Evolutionary conservation across 768 basidiomycete genomes (phyloP).

Genomic region (Tulasnella sp.): DNA sequence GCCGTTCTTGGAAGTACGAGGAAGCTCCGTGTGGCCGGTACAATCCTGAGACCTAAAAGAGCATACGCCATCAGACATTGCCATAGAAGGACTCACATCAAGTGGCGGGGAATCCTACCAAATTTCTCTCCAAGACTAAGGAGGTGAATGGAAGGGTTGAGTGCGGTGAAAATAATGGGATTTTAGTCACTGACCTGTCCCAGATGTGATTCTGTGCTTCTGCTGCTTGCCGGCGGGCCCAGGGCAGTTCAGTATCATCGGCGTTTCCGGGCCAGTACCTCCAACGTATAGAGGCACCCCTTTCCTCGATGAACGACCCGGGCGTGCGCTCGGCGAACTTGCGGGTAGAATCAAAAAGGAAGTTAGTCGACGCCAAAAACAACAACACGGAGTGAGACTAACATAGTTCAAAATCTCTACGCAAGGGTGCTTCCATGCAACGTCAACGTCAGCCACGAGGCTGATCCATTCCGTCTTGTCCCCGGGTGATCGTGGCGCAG

Average conservation of each 20-base stretch:
- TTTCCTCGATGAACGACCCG: constrained; percentile 73
- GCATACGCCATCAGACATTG: too few relatives aligned
- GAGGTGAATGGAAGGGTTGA: too few relatives aligned
- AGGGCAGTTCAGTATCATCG: constrained; percentile 48
- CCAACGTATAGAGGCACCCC: constrained; percentile 75
- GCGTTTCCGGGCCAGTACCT: constrained; percentile 57
- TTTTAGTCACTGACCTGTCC: constrained; percentile 40
- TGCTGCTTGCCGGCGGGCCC: constrained; percentile 79
- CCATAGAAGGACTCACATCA: too few relatives aligned
- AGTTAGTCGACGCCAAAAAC: constrained; percentile 1
- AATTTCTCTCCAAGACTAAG: constrained; percentile 9
- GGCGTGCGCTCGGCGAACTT: constrained; percentile 87
- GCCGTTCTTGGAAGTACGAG: constrained; percentile 75
- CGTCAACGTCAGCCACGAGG: constrained; percentile 67
- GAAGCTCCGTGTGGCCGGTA: constrained; percentile 70
- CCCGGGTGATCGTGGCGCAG: constrained; percentile 28
- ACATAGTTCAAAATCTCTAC: constrained; percentile 79
- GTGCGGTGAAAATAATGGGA: not conserved
- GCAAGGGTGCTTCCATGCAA: constrained; percentile 72
- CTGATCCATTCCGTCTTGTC: constrained; percentile 52
- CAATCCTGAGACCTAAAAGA: constrained; percentile 50
- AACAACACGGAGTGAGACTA: constrained; percentile 27
- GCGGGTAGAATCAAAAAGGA: not conserved
- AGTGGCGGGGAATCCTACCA: not conserved
- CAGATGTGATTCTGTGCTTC: constrained; percentile 91